phyloP scores from a whole-genome alignment of 306 rosid genomes.

The Pterocarpus macrocarpus region DNA sequence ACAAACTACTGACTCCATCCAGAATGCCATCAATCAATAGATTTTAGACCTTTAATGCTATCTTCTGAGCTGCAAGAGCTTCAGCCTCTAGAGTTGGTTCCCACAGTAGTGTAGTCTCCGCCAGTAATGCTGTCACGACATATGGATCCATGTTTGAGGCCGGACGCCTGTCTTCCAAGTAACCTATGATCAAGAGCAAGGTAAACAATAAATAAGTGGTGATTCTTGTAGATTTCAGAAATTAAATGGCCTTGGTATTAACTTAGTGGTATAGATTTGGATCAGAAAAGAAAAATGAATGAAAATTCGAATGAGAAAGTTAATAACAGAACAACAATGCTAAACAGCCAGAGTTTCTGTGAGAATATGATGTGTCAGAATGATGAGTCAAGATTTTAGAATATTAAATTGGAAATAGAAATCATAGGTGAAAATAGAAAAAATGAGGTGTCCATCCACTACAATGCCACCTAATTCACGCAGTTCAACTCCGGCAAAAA shows the following conservation, averaged over 20 bases:
- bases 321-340: too few species aligned
- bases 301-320: constrained; percentile 9
- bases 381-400: too few species aligned
- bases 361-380: too few species aligned
- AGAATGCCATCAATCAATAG: constrained; percentile 41
- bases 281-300: neutral
- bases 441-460: too few species aligned
- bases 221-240: constrained; percentile 14
- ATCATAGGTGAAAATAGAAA: too few species aligned
- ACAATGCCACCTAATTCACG: too few species aligned
- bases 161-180: constrained; percentile 99
- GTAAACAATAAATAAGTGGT: neutral
- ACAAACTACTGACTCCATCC: constrained; percentile 34
- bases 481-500: too few species aligned
- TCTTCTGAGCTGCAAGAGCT: constrained; percentile 97
- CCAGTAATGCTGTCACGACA: constrained; percentile 78
- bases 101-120: constrained; percentile 89
- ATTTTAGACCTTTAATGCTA: constrained; percentile 76
- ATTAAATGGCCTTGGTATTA: constrained; percentile 14
- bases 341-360: too few species aligned
- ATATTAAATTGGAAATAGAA: too few species aligned
- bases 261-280: neutral
- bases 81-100: constrained; percentile 97
- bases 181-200: constrained; percentile 62
- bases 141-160: constrained; percentile 99